phyloP scores from a whole-genome alignment of 768 basidiomycete species.

The Cubamyces lactineus region DNA sequence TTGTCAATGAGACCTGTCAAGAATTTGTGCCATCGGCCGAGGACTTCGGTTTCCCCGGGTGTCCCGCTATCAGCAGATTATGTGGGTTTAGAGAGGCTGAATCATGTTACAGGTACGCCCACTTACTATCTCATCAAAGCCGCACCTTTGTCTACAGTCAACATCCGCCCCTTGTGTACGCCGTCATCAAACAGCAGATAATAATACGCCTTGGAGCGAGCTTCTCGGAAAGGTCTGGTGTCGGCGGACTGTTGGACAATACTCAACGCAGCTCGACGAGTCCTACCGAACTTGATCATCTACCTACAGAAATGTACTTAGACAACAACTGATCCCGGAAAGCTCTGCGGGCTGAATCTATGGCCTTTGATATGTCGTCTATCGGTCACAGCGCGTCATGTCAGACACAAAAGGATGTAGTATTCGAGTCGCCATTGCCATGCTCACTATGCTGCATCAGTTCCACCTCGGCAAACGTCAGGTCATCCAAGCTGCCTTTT shows the following conservation, averaged over 20 bases:
- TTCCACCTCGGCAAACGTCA: too few species aligned
- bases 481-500: too few species aligned
- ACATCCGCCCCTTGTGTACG: not conserved
- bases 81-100: too few species aligned
- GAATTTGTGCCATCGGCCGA: not conserved
- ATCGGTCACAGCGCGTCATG: too few species aligned
- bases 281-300: too few species aligned
- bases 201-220: not conserved
- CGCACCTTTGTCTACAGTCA: not conserved
- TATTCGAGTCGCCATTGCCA: too few species aligned
- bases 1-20: not conserved
- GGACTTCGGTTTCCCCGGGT: not conserved
- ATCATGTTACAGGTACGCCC: too few species aligned
- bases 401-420: too few species aligned
- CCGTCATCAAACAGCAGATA: not conserved
- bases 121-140: constrained; percentile 4
- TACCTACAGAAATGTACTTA: too few species aligned
- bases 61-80: not conserved
- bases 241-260: not conserved
- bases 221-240: not conserved
- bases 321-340: not conserved
- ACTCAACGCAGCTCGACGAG: not conserved
- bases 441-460: too few species aligned
- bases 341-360: too few species aligned
- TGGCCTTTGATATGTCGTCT: too few species aligned